phyloP scores from a whole-genome alignment of 1,284 basidiomycete genomes.

The Pterulicium gracile region DNA sequence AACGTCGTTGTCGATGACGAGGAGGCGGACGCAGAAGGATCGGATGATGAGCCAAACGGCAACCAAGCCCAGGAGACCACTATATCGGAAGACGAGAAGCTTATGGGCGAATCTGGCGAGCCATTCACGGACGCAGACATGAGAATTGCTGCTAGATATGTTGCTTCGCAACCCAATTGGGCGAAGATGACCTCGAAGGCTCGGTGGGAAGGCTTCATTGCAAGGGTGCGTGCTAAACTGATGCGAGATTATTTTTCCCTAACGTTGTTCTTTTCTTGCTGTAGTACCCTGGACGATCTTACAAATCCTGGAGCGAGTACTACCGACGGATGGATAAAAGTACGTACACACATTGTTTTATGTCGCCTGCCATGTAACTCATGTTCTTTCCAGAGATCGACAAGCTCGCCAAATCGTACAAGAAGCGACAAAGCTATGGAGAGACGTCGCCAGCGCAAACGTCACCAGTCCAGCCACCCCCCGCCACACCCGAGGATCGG shows the following conservation, averaged over 20 bases:
- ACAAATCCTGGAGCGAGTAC: constrained; percentile 49
- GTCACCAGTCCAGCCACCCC: constrained; percentile 6
- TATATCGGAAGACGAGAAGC: constrained; percentile 26
- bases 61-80: constrained; percentile 15
- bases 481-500: constrained; percentile 2
- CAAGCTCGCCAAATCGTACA: constrained; percentile 18
- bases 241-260: background rate
- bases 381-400: constrained; percentile 20
- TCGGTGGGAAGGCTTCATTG: constrained; percentile 41
- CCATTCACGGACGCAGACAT: constrained; percentile 46
- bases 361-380: constrained; percentile 6
- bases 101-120: constrained; percentile 40
- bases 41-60: constrained; percentile 20
- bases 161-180: constrained; percentile 37
- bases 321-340: constrained; percentile 40
- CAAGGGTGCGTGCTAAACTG: constrained; percentile 27
- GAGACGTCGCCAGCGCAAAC: constrained; percentile 13
- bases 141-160: constrained; percentile 44
- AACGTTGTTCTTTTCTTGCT: background rate
- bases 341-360: constrained; percentile 16
- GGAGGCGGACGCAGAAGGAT: constrained; percentile 18
- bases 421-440: constrained; percentile 21
- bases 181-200: constrained; percentile 26
- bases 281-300: constrained; percentile 39
- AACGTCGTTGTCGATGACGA: constrained; percentile 14